These are phyloP conservation scores for Hsuehochloa calcarea DNA, from an alignment of 176 grass and related monocot species.

Conservation along the genomic window DNA sequence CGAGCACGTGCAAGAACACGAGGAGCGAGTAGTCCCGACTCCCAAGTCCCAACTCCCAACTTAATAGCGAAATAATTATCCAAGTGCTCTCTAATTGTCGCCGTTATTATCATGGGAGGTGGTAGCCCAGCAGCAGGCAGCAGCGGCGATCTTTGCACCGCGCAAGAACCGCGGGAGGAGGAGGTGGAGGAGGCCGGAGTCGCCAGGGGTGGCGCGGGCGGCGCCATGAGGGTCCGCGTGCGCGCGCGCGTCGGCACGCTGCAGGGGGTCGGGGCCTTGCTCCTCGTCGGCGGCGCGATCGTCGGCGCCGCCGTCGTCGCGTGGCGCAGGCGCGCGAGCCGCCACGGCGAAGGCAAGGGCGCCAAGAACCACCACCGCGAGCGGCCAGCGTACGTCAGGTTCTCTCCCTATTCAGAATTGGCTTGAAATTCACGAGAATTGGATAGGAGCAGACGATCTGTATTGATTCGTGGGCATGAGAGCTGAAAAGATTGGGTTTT, in stretches of 20 bases:
- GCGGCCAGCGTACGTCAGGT: background rate
- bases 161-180: background rate
- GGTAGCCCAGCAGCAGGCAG: background rate
- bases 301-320: constrained; percentile 41
- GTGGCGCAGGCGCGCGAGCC: constrained; percentile 19
- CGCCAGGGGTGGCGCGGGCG: background rate
- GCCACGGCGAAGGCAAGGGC: background rate
- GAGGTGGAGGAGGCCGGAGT: background rate
- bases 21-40: background rate
- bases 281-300: constrained; percentile 42
- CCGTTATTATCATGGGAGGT: constrained; percentile 21
- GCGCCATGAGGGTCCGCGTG: constrained; percentile 39
- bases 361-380: background rate
- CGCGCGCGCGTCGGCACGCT: constrained; percentile 24
- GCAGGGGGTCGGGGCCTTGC: constrained; percentile 37
- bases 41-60: background rate
- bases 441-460: background rate
- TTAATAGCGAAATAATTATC: background rate
- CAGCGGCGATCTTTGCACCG: background rate
- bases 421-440: background rate
- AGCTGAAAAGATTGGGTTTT: constrained; percentile 16
- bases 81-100: constrained; percentile 13
- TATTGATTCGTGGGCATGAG: background rate
- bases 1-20: constrained; percentile 42
- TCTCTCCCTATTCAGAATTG: background rate